Evolutionary conservation across 2,329 filamentous ascomycete species (phyloP), one percentile per base, ranked within the genome.

Genomic region (Aureobasidium melanogenum): DNA sequence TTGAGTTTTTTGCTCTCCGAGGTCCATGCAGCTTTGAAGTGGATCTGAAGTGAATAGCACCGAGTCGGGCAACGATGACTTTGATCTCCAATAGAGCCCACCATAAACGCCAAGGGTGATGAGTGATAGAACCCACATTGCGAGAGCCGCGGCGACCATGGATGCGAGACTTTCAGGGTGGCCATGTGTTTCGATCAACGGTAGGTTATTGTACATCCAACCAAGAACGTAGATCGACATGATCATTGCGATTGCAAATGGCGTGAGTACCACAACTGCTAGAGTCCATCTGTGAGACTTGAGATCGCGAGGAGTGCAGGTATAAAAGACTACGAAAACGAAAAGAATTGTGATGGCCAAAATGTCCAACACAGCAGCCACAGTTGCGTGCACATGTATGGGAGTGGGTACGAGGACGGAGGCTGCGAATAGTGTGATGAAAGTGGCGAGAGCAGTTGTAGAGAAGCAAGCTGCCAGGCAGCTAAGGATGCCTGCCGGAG

Each of bases 91-190:
- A 65, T 64, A 65, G 66, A 72, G 61, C 28, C 63, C 63, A 60
- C 67, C 68, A 43, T 70, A 68, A 7, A 63, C 57, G 5, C 62
- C 63, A 38, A 70, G 66, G 8, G 66, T 64, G 8, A 70, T 50
- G 26, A 69, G 52, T 17, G 65, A 66, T 22, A 70, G 51, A 10
- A 64, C 55, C 59, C 66, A 67, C 43, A 69, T 65, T 15, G 68
- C 69, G 10, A 72, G 48, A 38, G 69, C 69, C 36, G 67, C 67
- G 32, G 44, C 63, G 32, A 67, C 61, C 36, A 67, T 46, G n/a
- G 50, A 30, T 32, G 22, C 19, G 30, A 55, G 39, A 28, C 57
- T 30, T 19, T 24, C 43, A 19, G 46, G 44, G 28, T 63, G 43
- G n/a, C 39, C 43, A 34, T 60, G 50, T 22, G 62, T 43, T 9